Conservation (phyloP, 192 early-diverging fungal species). For the Allomyces javanicus region DNA sequence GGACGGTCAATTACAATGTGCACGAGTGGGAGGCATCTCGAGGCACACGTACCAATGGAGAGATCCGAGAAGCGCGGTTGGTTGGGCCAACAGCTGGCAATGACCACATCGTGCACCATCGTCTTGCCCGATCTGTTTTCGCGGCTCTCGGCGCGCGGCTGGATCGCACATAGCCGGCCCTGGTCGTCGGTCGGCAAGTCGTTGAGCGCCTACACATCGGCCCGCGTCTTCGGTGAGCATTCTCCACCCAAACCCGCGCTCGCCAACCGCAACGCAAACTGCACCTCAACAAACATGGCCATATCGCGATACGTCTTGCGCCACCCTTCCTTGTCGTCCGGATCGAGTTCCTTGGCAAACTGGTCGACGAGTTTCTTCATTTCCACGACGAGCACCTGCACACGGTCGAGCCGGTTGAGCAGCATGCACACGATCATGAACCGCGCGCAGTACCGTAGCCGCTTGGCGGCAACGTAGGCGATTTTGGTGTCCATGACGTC, state of each 20-base stretch:
- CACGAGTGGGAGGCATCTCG: not conserved
- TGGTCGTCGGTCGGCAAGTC: too few relatives aligned
- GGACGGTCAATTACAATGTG: too few relatives aligned
- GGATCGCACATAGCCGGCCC: too few relatives aligned
- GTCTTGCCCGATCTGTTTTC: too few relatives aligned
- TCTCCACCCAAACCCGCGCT: too few relatives aligned
- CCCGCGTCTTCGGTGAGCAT: too few relatives aligned
- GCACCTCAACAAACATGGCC: constrained; percentile 61
- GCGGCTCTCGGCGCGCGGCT: too few relatives aligned
- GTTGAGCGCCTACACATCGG: too few relatives aligned
- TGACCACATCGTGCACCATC: not conserved
- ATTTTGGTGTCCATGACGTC: constrained; percentile 81
- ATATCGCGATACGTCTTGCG: constrained; percentile 56
- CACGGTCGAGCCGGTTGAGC: constrained; percentile 59
- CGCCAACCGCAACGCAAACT: not conserved
- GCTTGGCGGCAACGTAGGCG: constrained; percentile 81
- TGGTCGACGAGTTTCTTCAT: constrained; percentile 67
- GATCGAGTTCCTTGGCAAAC: constrained; percentile 67
- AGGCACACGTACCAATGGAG: constrained; percentile 1
- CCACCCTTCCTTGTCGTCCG: constrained; percentile 82
- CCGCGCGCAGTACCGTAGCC: constrained; percentile 89
- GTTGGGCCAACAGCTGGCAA: not conserved
- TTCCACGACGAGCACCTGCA: constrained; percentile 67
- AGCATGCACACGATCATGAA: constrained; percentile 89
- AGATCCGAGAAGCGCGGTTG: not conserved